These are phyloP conservation scores for Lasiodiplodia sp. DNA, from an alignment of 2,329 filamentous ascomycete species.

Conservation along the genomic window DNA sequence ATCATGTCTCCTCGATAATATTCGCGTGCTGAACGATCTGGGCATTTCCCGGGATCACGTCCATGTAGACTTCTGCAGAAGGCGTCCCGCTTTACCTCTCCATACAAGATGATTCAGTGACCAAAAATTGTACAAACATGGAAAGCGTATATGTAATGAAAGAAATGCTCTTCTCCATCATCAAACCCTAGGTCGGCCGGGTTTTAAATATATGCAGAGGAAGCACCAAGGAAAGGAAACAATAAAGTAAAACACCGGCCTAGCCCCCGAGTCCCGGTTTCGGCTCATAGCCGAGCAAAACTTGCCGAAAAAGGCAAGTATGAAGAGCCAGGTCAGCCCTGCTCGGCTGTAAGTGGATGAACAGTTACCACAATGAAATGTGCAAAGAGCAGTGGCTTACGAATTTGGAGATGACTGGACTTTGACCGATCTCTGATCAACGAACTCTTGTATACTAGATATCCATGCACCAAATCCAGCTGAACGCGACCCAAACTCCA, in stretches of 20 bases:
- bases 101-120: too few species aligned
- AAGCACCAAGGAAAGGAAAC: neutral
- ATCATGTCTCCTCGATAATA: too few species aligned
- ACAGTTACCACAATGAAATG: neutral
- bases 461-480: neutral
- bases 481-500: neutral
- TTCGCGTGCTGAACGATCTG: too few species aligned
- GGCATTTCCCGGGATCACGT: too few species aligned
- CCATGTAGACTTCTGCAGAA: too few species aligned
- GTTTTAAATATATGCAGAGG: neutral
- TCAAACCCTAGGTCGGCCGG: neutral
- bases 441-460: neutral
- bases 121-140: too few species aligned
- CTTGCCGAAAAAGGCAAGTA: conserved; percentile 10
- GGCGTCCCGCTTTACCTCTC: too few species aligned
- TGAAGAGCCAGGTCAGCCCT: neutral
- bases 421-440: neutral
- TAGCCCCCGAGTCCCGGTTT: neutral
- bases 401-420: neutral
- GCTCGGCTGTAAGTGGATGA: neutral
- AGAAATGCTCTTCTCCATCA: too few species aligned
- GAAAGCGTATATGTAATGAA: too few species aligned
- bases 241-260: neutral
- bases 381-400: too few species aligned
- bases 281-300: neutral